A percentile compares a stretch with the other conserved stretches of the same genome.
Conservation (phyloP, 2,329 filamentous ascomycete species). For the Colletotrichum zoysiae region DNA sequence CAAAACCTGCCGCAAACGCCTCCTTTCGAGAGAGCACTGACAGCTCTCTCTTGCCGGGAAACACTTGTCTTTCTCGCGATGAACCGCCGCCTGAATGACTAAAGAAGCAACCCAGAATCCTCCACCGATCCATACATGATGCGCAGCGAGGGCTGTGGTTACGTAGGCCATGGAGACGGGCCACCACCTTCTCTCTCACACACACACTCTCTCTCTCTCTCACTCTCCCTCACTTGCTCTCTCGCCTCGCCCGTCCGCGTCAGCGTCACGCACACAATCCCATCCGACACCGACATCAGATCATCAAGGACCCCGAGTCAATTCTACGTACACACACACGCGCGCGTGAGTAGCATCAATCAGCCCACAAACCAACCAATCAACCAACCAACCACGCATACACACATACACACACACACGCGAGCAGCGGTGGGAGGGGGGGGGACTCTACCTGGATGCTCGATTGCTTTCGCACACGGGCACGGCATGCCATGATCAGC, state of each 20-base stretch:
- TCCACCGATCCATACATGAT: not conserved
- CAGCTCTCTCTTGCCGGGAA: not conserved
- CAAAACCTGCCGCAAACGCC: constrained; percentile 13
- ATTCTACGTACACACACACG: not conserved
- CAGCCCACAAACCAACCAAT: not conserved
- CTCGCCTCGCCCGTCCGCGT: constrained; percentile 5
- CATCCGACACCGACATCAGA: constrained; percentile 29
- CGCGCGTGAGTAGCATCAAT: not conserved
- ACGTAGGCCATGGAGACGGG: not conserved
- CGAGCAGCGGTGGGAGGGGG: not conserved
- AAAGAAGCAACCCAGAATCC: not conserved
- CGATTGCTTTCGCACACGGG: not conserved
- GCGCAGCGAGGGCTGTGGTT: not conserved
- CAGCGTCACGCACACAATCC: constrained; percentile 26
- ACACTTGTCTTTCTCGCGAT: not conserved
- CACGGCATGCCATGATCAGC: constrained; percentile 8
- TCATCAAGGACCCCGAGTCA: constrained; percentile 25
- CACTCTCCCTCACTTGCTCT: not conserved
- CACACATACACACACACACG: not conserved
- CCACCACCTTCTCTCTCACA: not conserved
- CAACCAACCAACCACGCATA: not conserved
- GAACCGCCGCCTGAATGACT: constrained; percentile 2
- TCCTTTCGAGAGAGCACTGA: constrained; percentile 1
- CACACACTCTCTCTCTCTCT: not conserved
- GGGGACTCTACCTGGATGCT: not conserved